Evolutionary conservation across 768 basidiomycete genomes (phyloP), one percentile per base, ranked within the genome.

Genomic region (Butyriboletus loyo): DNA sequence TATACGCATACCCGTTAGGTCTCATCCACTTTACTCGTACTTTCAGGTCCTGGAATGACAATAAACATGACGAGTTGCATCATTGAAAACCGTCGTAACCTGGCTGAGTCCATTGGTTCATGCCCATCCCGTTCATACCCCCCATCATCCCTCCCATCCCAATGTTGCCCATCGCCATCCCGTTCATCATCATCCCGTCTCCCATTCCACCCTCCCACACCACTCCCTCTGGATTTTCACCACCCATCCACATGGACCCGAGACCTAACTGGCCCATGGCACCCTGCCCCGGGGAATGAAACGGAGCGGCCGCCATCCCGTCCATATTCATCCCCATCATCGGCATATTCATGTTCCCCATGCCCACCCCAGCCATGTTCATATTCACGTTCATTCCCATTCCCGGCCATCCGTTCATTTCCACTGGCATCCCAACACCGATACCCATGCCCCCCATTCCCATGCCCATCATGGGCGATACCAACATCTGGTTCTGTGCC

Each of bases 131-230:
- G 19, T 64, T 71, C 61, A 70, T 71, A 34, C 63, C 59, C 0
- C 62, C 63, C 61, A 66, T 70, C 66, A 69, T 62, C 0, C 61
- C 65, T 1, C 67, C 71, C 60, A 68, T 66, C 2, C 67, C 71
- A 34, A 67, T 60, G 43, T 62, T 71, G 27, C 68, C 73, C 66
- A 70, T 71, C 0, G 64, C 69, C 60, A 71, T 73, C 35, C 60
- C 58, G 31, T 66, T 71, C 59, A 73, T 76, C 63, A 76, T 73
- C 62, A 81, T 80, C 9, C 74, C 76, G 5, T 73, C 71, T 24
- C 67, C 66, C 67, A 73, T 70, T 0, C 69, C 71, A 9, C 66
- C 70, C 17, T 72, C 73, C 69, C 71, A 71, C 52, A 77, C 71
- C 19, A 62, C 67, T 1, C 68, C 63, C 43, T 70, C 71, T 1